phyloP scores from a whole-genome alignment of 345 rosid genomes.

The Gossypioides kirkii region DNA sequence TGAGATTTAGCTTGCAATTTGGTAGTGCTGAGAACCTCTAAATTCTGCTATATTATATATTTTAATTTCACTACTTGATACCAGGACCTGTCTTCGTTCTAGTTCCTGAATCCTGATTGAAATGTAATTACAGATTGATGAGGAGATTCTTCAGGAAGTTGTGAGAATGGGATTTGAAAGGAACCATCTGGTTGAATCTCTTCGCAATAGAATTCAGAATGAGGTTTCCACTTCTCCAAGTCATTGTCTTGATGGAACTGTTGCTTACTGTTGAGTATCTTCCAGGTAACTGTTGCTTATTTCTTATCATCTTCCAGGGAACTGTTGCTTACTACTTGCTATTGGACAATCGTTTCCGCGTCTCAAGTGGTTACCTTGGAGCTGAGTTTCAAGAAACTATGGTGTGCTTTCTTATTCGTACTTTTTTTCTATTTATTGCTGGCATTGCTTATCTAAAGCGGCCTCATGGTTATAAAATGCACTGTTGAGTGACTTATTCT shows the following conservation, averaged over 20 bases:
- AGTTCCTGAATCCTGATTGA: background rate
- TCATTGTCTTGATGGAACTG: conserved; percentile 3
- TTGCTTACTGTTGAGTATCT: background rate
- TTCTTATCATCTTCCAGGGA: conserved; percentile 50
- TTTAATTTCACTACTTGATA: background rate
- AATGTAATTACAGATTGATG: conserved; percentile 62
- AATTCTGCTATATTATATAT: background rate
- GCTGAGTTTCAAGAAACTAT: conserved; percentile 68
- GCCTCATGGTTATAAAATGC: background rate
- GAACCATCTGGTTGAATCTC: conserved; percentile 68
- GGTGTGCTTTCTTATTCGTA: conserved; percentile 35
- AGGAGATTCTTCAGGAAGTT: conserved; percentile 76
- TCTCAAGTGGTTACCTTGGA: conserved; percentile 70
- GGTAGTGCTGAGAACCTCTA: background rate
- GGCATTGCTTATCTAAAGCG: background rate
- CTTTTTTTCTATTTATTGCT: background rate
- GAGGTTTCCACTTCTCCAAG: conserved; percentile 45
- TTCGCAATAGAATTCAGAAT: conserved; percentile 66
- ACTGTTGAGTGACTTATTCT: background rate
- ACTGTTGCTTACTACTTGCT: conserved; percentile 89
- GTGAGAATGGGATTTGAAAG: conserved; percentile 70
- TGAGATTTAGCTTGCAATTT: background rate
- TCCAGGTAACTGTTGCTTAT: background rate
- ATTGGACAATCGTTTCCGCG: conserved; percentile 71
- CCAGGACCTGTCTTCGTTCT: background rate